Conservation (phyloP, 257 asterid species). For the Jasminum sambac region DNA sequence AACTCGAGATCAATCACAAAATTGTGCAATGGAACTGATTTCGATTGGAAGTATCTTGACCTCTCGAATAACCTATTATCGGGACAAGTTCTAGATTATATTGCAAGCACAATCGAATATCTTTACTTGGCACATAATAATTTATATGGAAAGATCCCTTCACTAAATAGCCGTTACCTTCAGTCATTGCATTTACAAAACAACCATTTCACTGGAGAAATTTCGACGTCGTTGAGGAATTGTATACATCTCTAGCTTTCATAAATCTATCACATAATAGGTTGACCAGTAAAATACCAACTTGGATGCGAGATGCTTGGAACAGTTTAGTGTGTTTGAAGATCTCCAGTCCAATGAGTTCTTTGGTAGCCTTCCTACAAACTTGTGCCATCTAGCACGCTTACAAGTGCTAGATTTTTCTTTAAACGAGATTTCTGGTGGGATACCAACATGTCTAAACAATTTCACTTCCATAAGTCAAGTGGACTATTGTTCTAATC, state of each 20-base stretch:
- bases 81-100: conserved; percentile 25
- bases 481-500: background rate
- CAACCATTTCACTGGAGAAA: conserved; percentile 16
- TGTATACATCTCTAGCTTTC: background rate
- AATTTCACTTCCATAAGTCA: conserved; percentile 5
- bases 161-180: background rate
- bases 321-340: background rate
- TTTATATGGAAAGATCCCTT: conserved; percentile 11
- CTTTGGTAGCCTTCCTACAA: conserved; percentile 5
- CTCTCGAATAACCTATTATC: conserved; percentile 28
- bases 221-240: conserved; percentile 8
- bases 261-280: conserved; percentile 19
- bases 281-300: conserved; percentile 3
- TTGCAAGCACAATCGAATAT: background rate
- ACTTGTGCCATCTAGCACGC: conserved; percentile 4
- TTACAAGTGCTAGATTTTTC: conserved; percentile 11
- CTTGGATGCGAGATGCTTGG: background rate
- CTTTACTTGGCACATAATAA: conserved; percentile 21
- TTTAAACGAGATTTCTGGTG: background rate
- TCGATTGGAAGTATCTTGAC: conserved; percentile 10
- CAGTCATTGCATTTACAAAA: conserved; percentile 5
- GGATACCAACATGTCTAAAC: background rate
- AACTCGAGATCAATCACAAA: conserved; percentile 14
- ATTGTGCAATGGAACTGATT: background rate
- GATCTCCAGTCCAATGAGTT: conserved; percentile 1